Evolutionary conservation across 495 filamentous ascomycete genomes (phyloP).

Genomic region (Lasiosphaeris hirsuta): DNA sequence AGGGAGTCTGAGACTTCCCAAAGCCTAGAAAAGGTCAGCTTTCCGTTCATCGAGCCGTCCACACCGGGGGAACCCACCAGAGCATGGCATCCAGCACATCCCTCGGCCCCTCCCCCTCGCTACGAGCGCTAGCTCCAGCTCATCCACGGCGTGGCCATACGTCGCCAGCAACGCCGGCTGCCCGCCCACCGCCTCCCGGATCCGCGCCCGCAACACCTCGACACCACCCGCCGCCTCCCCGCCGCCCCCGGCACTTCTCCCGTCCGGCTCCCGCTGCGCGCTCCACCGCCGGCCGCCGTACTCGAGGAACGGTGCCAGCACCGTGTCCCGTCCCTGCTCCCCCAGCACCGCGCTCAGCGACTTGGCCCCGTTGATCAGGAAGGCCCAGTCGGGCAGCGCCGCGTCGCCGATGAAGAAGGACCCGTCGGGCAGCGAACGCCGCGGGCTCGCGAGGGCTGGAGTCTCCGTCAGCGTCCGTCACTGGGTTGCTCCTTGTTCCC

Average conservation of each 20-base stretch:
- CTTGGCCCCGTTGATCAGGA: conserved; percentile 31
- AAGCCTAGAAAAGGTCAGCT: conserved; percentile 15
- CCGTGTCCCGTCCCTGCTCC: conserved; percentile 15
- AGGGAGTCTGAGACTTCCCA: conserved; percentile 34
- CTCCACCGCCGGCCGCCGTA: conserved; percentile 27
- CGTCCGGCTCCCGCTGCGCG: conserved; percentile 6
- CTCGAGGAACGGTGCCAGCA: conserved; percentile 24
- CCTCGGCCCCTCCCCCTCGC: conserved; percentile 11
- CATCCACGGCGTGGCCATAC: conserved; percentile 29
- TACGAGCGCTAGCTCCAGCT: conserved; percentile 28
- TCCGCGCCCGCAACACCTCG: conserved; percentile 10
- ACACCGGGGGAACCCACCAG: conserved; percentile 1
- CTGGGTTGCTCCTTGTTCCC: background rate
- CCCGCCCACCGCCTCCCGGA: conserved; percentile 3
- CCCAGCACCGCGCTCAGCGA: conserved; percentile 24
- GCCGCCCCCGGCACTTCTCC: background rate
- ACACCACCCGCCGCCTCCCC: no score
- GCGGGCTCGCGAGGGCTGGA: conserved; percentile 26
- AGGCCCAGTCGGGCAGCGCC: conserved; percentile 32
- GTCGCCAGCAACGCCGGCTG: conserved; percentile 11
- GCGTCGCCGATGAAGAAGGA: conserved; percentile 26
- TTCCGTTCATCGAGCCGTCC: background rate
- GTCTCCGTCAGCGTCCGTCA: no score
- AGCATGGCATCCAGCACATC: conserved; percentile 37
- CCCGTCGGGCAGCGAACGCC: conserved; percentile 26